phyloP scores from a whole-genome alignment of 2,329 filamentous ascomycete species.

The Colletotrichum tanaceti region DNA sequence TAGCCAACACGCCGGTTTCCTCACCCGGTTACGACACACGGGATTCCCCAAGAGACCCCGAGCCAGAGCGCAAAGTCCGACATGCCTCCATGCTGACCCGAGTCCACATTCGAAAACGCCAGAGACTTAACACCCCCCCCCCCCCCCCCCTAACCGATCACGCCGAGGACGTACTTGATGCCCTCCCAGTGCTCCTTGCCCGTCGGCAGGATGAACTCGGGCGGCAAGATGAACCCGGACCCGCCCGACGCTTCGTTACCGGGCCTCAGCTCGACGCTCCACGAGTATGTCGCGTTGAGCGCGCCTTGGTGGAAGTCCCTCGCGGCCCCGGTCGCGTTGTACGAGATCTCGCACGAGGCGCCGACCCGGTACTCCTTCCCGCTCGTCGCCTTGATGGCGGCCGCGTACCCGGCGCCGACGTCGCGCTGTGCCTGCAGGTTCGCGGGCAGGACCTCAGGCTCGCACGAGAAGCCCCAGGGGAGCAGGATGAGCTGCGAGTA shows the following conservation, averaged over 20 bases:
- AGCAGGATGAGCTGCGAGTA: slow-evolving; percentile 67
- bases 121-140: too few relatives aligned
- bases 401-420: slow-evolving; percentile 53
- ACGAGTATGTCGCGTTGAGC: slow-evolving; percentile 42
- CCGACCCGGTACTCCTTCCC: slow-evolving; percentile 42
- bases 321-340: slow-evolving; percentile 42
- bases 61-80: not conserved
- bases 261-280: slow-evolving; percentile 44
- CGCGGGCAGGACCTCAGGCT: slow-evolving; percentile 42
- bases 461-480: slow-evolving; percentile 67
- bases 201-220: slow-evolving; percentile 42
- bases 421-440: slow-evolving; percentile 44
- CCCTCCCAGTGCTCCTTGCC: slow-evolving; percentile 44
- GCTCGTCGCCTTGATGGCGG: slow-evolving; percentile 51
- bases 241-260: slow-evolving; percentile 25
- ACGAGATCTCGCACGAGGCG: slow-evolving; percentile 43
- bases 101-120: not conserved
- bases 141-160: not conserved
- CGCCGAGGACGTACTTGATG: slow-evolving; percentile 34
- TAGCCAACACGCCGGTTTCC: too few relatives aligned
- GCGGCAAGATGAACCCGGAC: slow-evolving; percentile 42
- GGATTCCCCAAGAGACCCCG: not conserved
- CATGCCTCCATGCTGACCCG: not conserved
- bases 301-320: slow-evolving; percentile 43
- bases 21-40: too few relatives aligned